A percentile compares a stretch with the other conserved stretches of the same genome.
phyloP scores from a whole-genome alignment of 371 early-diverging fungal genomes.

The Aphelidium insulamus region DNA sequence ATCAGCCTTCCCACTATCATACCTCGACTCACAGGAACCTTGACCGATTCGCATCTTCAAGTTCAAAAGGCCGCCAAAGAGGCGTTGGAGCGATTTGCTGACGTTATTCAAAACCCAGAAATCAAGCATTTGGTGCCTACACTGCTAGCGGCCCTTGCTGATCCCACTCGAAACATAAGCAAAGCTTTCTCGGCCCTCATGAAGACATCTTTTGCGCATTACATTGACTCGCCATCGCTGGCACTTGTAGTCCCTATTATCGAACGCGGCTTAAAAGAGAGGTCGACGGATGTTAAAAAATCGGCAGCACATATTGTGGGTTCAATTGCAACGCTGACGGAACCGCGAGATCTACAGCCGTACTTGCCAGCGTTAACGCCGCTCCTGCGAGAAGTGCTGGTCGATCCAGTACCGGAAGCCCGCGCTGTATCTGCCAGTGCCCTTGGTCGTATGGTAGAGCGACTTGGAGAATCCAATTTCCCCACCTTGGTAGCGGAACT shows the following conservation, averaged over 20 bases:
- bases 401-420: constrained; percentile 89
- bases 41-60: constrained; percentile 78
- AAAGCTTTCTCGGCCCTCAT: constrained; percentile 60
- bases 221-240: constrained; percentile 87
- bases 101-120: constrained; percentile 91
- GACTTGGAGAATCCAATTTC: constrained; percentile 80
- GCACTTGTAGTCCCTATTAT: constrained; percentile 87
- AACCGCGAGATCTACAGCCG: constrained; percentile 66
- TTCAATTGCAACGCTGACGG: constrained; percentile 81
- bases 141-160: constrained; percentile 63
- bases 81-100: constrained; percentile 67
- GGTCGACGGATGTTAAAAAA: constrained; percentile 73
- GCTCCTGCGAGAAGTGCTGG: constrained; percentile 60
- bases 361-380: constrained; percentile 67
- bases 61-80: constrained; percentile 73
- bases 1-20: constrained; percentile 73
- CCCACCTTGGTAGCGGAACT: constrained; percentile 70
- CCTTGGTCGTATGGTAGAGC: constrained; percentile 70
- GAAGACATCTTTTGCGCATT: constrained; percentile 86
- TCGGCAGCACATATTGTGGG: constrained; percentile 91
- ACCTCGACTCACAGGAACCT: constrained; percentile 68
- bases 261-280: constrained; percentile 72
- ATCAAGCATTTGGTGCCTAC: constrained; percentile 72
- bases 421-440: constrained; percentile 84
- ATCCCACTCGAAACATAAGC: constrained; percentile 66